Percentiles rank a stretch among this genome's conserved stretches.
These are phyloP conservation scores for Jaapia argillacea DNA, from an alignment of 768 basidiomycete species.

Conservation along the genomic window DNA sequence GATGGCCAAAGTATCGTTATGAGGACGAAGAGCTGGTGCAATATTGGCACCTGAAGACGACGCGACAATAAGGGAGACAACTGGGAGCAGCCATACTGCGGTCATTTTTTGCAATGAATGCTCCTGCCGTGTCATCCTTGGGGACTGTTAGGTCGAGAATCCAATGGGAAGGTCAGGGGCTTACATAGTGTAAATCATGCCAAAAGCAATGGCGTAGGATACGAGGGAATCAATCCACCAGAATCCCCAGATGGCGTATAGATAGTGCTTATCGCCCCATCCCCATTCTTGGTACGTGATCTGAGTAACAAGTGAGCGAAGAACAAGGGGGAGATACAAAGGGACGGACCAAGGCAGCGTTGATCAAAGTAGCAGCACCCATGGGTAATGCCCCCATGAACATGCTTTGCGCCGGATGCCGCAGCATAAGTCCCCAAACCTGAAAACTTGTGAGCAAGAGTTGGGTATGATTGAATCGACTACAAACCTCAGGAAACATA, in stretches of 20 bases:
- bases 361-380: conserved; percentile 35
- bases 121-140: conserved; percentile 33
- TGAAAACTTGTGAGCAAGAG: background rate
- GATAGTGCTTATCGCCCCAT: conserved; percentile 24
- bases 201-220: conserved; percentile 34
- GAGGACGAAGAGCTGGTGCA: conserved; percentile 24
- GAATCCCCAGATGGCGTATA: conserved; percentile 34
- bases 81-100: conserved; percentile 39
- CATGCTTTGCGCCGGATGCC: conserved; percentile 32
- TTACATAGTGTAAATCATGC: conserved; percentile 40
- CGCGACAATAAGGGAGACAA: conserved; percentile 43
- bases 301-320: conserved; percentile 8
- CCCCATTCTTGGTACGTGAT: conserved; percentile 25
- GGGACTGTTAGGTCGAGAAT: background rate
- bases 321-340: too few species aligned
- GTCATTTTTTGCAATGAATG: conserved; percentile 31
- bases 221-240: conserved; percentile 40
- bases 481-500: conserved; percentile 21
- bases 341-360: conserved; percentile 23
- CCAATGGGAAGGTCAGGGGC: conserved; percentile 5
- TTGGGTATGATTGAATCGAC: too few species aligned
- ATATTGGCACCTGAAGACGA: conserved; percentile 40
- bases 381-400: conserved; percentile 35
- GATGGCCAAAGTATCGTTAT: conserved; percentile 27
- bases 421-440: conserved; percentile 20